These are phyloP conservation scores for Fusarium torreyae DNA, from an alignment of 2,329 filamentous ascomycete genomes.

Conservation along the genomic window DNA sequence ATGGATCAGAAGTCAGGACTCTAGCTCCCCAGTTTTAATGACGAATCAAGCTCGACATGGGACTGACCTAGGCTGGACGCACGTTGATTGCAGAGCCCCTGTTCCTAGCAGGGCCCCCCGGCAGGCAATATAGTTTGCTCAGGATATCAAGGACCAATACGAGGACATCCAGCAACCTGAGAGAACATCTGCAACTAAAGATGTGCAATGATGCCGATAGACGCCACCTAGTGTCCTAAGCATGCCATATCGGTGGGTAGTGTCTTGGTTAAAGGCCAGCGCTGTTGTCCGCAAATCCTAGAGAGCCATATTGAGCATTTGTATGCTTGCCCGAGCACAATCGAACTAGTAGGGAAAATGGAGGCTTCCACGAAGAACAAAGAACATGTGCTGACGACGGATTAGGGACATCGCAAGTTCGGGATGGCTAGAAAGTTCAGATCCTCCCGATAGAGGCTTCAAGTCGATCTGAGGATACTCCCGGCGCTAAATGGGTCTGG, in stretches of 20 bases:
- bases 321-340: not conserved
- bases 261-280: constrained; percentile 20
- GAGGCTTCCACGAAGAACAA: not conserved
- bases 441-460: constrained; percentile 35
- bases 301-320: not conserved
- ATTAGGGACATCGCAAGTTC: constrained; percentile 9
- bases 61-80: constrained; percentile 1
- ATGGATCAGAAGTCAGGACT: constrained; percentile 4
- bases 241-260: constrained; percentile 11
- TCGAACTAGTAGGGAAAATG: not conserved
- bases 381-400: constrained; percentile 2
- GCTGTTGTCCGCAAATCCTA: not conserved
- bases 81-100: constrained; percentile 15
- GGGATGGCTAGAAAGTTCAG: constrained; percentile 40
- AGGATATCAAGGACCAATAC: constrained; percentile 14
- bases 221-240: constrained; percentile 5
- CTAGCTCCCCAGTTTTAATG: constrained; percentile 2
- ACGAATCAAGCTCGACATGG: constrained; percentile 1
- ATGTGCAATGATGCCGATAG: constrained; percentile 22
- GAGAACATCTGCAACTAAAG: constrained; percentile 21
- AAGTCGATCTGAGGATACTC: constrained; percentile 42
- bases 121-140: constrained; percentile 17
- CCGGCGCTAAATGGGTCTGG: constrained; percentile 42
- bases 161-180: constrained; percentile 12
- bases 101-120: constrained; percentile 12